phyloP scores from a whole-genome alignment of 176 grass and related monocot genomes.

The Luzula sylvatica region DNA sequence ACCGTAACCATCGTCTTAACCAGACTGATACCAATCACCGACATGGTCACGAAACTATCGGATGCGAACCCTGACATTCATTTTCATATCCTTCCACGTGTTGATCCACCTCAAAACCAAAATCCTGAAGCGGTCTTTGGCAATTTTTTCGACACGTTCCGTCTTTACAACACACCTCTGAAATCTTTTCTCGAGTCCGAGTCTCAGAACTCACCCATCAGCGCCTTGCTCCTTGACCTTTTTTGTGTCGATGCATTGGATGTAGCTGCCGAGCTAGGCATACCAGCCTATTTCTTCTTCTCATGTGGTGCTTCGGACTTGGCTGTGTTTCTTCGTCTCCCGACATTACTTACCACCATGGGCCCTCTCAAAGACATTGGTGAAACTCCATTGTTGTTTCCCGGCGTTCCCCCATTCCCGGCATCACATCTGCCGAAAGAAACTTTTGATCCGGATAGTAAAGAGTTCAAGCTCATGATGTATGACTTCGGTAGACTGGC shows the following conservation, averaged over 20 bases:
- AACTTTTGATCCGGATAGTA: background rate
- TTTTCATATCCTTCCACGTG: conserved; percentile 24
- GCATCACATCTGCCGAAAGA: conserved; percentile 9
- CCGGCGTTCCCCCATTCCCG: conserved; percentile 16
- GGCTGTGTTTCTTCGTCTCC: conserved; percentile 20
- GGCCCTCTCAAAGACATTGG: conserved; percentile 4
- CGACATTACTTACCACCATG: background rate
- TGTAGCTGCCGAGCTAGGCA: conserved; percentile 14
- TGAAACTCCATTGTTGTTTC: background rate
- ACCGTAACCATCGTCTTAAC: conserved; percentile 21
- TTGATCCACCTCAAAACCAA: background rate
- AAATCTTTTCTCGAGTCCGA: conserved; percentile 3
- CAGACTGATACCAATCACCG: background rate
- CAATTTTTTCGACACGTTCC: background rate
- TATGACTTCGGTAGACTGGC: background rate
- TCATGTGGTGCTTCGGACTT: conserved; percentile 12
- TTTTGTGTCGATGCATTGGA: conserved; percentile 21
- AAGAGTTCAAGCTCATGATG: background rate
- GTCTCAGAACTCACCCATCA: conserved; percentile 2
- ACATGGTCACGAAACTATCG: conserved; percentile 10
- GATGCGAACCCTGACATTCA: conserved; percentile 22
- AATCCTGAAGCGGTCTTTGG: background rate
- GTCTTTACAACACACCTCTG: background rate
- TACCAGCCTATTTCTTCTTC: conserved; percentile 28
- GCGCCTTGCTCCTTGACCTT: conserved; percentile 24